phyloP scores from a whole-genome alignment of 108 stramenopile species.

The Cyclostephanos invisitatus region DNA sequence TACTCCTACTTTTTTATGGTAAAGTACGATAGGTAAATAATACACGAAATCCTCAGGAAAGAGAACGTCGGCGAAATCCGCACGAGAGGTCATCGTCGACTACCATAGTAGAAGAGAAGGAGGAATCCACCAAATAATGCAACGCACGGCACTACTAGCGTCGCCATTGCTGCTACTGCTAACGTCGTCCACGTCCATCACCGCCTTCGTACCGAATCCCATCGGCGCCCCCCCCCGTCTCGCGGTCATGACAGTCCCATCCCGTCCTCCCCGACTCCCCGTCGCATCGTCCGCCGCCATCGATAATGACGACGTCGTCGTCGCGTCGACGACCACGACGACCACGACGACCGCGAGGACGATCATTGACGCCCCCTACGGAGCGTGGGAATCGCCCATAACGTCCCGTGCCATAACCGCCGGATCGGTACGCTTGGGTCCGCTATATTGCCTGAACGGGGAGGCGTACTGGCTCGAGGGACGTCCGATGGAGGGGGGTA shows the following conservation, averaged over 20 bases:
- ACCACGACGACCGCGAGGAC: neutral
- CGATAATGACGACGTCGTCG: neutral
- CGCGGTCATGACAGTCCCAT: no score
- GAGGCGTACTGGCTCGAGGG: constrained; percentile 62
- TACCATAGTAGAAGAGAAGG: no score
- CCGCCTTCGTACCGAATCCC: neutral
- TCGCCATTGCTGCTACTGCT: neutral
- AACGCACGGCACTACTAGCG: neutral
- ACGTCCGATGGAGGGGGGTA: constrained; percentile 66
- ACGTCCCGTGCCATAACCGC: constrained; percentile 65
- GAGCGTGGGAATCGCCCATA: constrained; percentile 68
- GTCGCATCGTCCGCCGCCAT: no score
- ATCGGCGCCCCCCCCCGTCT: neutral
- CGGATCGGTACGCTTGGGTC: constrained; percentile 52
- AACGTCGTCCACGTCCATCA: neutral
- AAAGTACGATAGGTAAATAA: no score
- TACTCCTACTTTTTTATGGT: no score
- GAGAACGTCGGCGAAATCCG: no score
- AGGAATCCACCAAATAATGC: neutral
- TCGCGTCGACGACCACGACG: neutral
- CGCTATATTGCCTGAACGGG: constrained; percentile 26
- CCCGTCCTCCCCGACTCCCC: neutral
- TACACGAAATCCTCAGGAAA: no score
- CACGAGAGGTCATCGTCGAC: no score
- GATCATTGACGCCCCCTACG: constrained; percentile 56